Percentiles rank a stretch among this genome's conserved stretches.
phyloP scores from a whole-genome alignment of 768 basidiomycete species.

The Dacryopinax primogenitus region DNA sequence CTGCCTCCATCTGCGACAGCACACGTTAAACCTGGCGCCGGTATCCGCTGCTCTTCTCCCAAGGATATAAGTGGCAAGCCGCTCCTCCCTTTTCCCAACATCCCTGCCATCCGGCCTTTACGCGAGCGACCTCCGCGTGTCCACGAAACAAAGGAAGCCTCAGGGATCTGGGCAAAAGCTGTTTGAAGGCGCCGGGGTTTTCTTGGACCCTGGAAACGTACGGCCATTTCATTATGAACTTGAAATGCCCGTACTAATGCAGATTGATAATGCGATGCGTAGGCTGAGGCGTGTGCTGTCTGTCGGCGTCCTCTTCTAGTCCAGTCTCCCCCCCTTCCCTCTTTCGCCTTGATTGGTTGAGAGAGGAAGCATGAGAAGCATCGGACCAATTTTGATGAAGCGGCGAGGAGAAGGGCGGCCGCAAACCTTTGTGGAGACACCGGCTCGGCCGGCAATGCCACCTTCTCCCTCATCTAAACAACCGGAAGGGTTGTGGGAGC shows the following conservation, averaged over 20 bases:
- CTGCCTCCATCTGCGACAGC: too few species aligned
- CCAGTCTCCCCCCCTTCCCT: background rate
- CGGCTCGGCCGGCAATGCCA: background rate
- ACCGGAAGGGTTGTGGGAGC: background rate
- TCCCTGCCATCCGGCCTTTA: background rate
- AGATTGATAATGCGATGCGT: background rate
- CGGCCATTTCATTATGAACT: background rate
- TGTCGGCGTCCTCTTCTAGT: background rate
- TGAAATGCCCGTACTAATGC: background rate
- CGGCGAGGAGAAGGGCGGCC: background rate
- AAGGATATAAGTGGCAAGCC: too few species aligned
- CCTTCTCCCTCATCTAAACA: background rate
- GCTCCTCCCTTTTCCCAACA: background rate
- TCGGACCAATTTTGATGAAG: background rate
- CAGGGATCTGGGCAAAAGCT: background rate
- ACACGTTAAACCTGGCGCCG: too few species aligned
- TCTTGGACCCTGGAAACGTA: conserved; percentile 1
- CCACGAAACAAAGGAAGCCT: background rate
- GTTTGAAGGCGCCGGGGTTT: background rate
- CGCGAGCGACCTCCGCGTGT: background rate
- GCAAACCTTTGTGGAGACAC: background rate
- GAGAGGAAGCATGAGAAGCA: background rate
- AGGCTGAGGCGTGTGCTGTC: background rate
- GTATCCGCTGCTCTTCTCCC: too few species aligned
- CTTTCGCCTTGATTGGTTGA: background rate